phyloP scores from a whole-genome alignment of 1,284 basidiomycete genomes.

The Malassezia sympodialis region DNA sequence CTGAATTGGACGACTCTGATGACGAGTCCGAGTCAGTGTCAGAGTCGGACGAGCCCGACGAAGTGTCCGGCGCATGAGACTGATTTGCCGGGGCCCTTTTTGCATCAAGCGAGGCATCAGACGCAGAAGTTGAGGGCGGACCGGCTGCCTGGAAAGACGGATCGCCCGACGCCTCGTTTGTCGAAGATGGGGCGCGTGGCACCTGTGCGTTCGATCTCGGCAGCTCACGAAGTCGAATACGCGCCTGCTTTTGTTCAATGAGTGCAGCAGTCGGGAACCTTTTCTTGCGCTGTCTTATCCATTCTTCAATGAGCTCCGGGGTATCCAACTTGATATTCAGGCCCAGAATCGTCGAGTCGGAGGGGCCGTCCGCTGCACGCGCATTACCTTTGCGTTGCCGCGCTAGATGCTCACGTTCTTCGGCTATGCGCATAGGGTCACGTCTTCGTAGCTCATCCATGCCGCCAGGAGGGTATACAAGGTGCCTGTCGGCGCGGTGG shows the following conservation, averaged over 20 bases:
- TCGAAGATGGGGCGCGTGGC: background rate
- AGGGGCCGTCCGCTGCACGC: conserved; percentile 26
- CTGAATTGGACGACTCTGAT: conserved; percentile 11
- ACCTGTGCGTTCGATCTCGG: conserved; percentile 12
- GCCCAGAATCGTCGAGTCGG: conserved; percentile 37
- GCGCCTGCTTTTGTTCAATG: conserved; percentile 29
- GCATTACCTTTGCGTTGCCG: conserved; percentile 13
- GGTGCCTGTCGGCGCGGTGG: conserved; percentile 41
- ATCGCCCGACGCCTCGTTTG: too few species aligned
- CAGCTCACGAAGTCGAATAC: conserved; percentile 18
- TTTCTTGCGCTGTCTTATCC: conserved; percentile 44
- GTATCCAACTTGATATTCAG: conserved; percentile 43
- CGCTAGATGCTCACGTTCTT: conserved; percentile 28
- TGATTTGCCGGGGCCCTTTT: too few species aligned
- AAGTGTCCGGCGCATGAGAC: background rate
- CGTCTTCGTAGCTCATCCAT: conserved; percentile 29
- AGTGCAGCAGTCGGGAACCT: conserved; percentile 34
- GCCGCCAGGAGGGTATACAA: conserved; percentile 41
- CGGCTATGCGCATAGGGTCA: conserved; percentile 37
- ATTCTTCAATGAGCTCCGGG: conserved; percentile 41
- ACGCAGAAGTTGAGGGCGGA: too few species aligned
- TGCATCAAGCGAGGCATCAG: too few species aligned
- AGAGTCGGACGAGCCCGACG: background rate
- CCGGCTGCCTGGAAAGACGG: too few species aligned
- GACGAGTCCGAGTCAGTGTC: conserved; percentile 5